Base-by-base conservation (phyloP, 352 stramenopile genomes). In the Paralagenidium karlingii region DNA sequence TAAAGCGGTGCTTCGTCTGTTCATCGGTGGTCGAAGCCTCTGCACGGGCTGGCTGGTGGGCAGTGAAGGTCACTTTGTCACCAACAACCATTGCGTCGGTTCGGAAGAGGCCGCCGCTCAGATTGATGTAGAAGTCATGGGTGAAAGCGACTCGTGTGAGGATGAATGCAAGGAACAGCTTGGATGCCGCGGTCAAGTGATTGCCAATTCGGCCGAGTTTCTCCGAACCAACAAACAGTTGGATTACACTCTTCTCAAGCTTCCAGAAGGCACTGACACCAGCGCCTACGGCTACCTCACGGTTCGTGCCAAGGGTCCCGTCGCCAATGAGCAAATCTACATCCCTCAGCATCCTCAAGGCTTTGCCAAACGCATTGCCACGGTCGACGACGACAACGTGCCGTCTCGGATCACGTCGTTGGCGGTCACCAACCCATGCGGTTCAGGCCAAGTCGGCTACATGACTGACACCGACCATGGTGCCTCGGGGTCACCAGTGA, bases 41-140 rank as follows among this genome's bases (percentile, higher is more conserved):
- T 75, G 59, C 82, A 79, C 63, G 6, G 56, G 55, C 24, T 70
- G 56, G 59, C 54, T 75, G 13, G 30, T 59, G 8, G 53, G 59
- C 36, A 67, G 53, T 25, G 49, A 61, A 30, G 59, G 59, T 4
- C 54, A 68, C 32, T 13, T 71, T 26, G 34, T 75, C 32, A 75
- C 63, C 8, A 75, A 70, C 40, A 15, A 47, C 16, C 59, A 70
- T 43, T 75, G 63, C 41, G 70, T 75, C 36, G 27, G 22, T 9
- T 37, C 36, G 16, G 47, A 39, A 3, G 32, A 25, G 2, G 34
- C 45, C 8, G 30, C 45, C 32, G 21, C 4, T 5, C 10, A 31
- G 7, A 40, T 33, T 20, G 33, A 53, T 15, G 38, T 42, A 21
- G 40, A 47, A 39, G 42, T 53, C 26, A 13, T 27, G 1, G 45